phyloP scores from a whole-genome alignment of 768 basidiomycete species.

The Tricholoma hemisulphureum region DNA sequence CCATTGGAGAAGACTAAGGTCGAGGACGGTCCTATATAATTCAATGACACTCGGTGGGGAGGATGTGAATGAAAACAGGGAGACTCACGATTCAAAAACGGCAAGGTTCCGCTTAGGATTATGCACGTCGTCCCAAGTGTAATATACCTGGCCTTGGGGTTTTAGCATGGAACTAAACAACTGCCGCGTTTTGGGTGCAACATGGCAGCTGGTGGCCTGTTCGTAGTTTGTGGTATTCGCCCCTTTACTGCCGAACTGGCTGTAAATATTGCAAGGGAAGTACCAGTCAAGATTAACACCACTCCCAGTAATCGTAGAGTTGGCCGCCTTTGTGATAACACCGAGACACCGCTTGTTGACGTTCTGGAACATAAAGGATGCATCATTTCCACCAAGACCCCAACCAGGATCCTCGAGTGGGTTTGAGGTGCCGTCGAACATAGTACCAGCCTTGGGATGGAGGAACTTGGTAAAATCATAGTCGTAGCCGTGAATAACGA shows the following conservation, averaged over 20 bases:
- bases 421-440: constrained; percentile 79
- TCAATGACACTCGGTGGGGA: background rate
- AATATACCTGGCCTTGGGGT: constrained; percentile 86
- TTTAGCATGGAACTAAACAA: constrained; percentile 44
- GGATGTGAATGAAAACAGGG: background rate
- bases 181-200: constrained; percentile 48
- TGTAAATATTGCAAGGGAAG: constrained; percentile 93
- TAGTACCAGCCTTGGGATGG: constrained; percentile 67
- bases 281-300: constrained; percentile 82
- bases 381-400: constrained; percentile 83
- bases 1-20: constrained; percentile 83
- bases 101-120: constrained; percentile 74
- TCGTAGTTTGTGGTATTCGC: constrained; percentile 74
- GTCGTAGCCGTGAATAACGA: constrained; percentile 92
- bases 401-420: constrained; percentile 78
- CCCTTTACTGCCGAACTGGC: constrained; percentile 61
- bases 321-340: constrained; percentile 68
- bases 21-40: constrained; percentile 76
- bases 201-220: constrained; percentile 69
- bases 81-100: constrained; percentile 88
- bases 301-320: constrained; percentile 67
- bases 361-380: constrained; percentile 93
- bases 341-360: constrained; percentile 81
- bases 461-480: constrained; percentile 88
- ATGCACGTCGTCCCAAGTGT: constrained; percentile 84